Evolutionary conservation across 495 filamentous ascomycete species (phyloP), one percentile per base, ranked within the genome.

Genomic region (Ascodesmis nigricans): DNA sequence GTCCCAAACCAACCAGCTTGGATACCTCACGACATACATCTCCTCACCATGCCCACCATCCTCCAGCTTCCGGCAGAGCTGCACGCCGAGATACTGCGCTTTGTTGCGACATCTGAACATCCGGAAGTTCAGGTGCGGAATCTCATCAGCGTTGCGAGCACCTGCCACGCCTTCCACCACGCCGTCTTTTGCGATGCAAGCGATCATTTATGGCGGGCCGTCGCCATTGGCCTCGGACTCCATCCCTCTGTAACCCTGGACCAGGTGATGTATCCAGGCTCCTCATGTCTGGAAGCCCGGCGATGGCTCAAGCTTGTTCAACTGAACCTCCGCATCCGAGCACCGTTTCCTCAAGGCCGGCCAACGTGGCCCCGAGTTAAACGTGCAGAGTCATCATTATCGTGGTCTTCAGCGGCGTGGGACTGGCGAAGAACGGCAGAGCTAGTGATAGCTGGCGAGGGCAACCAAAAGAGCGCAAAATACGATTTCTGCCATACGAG

Each of bases 131-230:
- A 48, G 18, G 27, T 17, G n/a, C n/a, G n/a, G 36, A 48, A 44
- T 15, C 39, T 48, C 6, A 35, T 48, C 23, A 48, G 47, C 21
- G 10, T 51, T 21, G 38, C 47, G 25, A 38, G 35, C 19, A 51
- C 47, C 9, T 51, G 47, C 35, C 29, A 36, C n/a, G 15, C 34
- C 18, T 31, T 51, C 11, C 43, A 51, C 29, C 46, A 51, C 27
- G 32, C 47, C 7, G 38, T 51, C 30, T 51, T 51, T 30, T 51
- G 47, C 32, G 30, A 42, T 9, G 47, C 51, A 36, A 51, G 51
- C 18, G 47, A 51, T 27, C 40, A 38, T 4, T 27, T 51, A 14
- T 51, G 47, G 47, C 43, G 40, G 11, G 33, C 41, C 18, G 31
- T 34, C 3, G 39, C 43, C 25, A 10, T 51, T 7, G 39, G 33